These are phyloP conservation scores for Platismatia glauca DNA, from an alignment of 495 filamentous ascomycete species.

Conservation along the genomic window DNA sequence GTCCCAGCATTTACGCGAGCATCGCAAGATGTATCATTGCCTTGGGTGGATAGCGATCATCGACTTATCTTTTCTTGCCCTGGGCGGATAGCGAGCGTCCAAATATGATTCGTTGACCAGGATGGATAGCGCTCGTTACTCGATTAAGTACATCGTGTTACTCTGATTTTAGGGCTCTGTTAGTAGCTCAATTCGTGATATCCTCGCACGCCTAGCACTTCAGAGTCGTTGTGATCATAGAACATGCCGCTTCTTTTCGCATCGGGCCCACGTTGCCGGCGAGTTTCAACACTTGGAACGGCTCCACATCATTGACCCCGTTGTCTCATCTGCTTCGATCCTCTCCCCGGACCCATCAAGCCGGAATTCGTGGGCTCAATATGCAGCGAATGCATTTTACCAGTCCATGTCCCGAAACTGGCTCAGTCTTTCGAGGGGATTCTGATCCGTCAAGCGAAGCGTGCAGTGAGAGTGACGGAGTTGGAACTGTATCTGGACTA, in stretches of 20 bases:
- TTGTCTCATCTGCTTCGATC: neutral
- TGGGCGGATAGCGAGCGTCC: neutral
- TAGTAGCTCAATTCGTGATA: neutral
- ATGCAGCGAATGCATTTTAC: neutral
- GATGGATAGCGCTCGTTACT: neutral
- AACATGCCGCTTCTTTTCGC: too few species aligned
- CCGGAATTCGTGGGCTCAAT: neutral
- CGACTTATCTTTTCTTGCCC: neutral
- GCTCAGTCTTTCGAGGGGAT: neutral
- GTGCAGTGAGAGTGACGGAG: neutral
- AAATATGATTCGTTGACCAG: neutral
- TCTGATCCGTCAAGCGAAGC: neutral
- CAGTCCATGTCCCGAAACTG: neutral
- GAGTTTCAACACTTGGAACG: neutral
- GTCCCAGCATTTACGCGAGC: neutral
- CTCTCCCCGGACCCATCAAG: neutral
- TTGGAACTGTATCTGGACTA: too few species aligned
- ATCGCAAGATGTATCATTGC: neutral
- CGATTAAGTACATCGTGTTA: neutral
- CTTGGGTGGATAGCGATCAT: slow-evolving; percentile 1
- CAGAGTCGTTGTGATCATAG: too few species aligned
- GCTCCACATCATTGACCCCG: neutral
- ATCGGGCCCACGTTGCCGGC: neutral
- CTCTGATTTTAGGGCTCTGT: neutral
- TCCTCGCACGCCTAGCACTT: neutral